Conservation (phyloP, 2,329 filamentous ascomycete genomes). For the Trichoderma hamatum region DNA sequence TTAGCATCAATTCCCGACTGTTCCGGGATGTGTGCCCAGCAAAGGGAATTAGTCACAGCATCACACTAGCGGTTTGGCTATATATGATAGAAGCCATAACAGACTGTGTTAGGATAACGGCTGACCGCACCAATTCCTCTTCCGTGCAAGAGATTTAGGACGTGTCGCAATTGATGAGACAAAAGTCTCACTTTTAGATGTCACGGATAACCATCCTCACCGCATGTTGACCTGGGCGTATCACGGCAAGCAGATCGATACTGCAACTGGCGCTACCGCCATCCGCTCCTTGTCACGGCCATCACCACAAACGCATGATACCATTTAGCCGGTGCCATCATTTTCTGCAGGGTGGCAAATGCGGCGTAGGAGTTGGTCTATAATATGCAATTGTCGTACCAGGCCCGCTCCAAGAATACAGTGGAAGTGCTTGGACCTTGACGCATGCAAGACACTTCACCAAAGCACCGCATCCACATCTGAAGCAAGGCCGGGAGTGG, state of each 20-base stretch:
- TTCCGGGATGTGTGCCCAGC: not conserved
- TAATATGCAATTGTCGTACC: constrained; percentile 12
- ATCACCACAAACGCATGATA: not conserved
- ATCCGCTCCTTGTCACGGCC: not conserved
- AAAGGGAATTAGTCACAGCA: not conserved
- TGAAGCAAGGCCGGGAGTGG: not conserved
- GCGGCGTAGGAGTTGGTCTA: not conserved
- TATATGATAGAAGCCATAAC: not conserved
- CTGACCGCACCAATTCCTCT: not conserved
- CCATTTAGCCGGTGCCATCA: not conserved
- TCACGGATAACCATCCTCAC: constrained; percentile 1
- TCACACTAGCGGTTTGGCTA: not conserved
- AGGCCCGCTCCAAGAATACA: constrained; percentile 8
- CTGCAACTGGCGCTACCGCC: not conserved
- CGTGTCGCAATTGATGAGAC: not conserved
- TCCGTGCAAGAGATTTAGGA: not conserved
- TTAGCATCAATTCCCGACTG: not conserved
- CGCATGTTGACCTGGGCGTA: constrained; percentile 2
- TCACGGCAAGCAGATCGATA: not conserved
- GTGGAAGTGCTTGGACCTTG: not conserved
- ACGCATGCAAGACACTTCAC: not conserved
- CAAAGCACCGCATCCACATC: not conserved
- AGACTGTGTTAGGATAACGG: too few relatives aligned
- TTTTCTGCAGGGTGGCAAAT: constrained; percentile 14
- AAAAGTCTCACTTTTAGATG: not conserved